Evolutionary conservation across 2,329 filamentous ascomycete species (phyloP).

Genomic region (Aspergillus neotritici): DNA sequence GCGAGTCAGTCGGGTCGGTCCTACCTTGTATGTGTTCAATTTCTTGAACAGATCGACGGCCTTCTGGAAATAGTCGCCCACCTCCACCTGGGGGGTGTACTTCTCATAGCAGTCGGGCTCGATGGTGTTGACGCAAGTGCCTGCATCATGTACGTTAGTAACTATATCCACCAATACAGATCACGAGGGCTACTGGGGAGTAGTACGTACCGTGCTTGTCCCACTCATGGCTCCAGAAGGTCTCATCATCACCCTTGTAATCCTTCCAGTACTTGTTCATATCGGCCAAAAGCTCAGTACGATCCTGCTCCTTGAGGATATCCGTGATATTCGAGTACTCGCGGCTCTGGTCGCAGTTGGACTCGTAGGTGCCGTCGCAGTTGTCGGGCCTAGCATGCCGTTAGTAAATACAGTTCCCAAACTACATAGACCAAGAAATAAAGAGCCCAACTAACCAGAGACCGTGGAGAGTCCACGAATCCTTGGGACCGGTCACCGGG

Average conservation of each 20-base stretch:
- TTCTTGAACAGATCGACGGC: constrained; percentile 52
- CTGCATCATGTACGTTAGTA: constrained; percentile 2
- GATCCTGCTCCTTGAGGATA: constrained; percentile 49
- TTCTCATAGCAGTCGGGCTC: constrained; percentile 58
- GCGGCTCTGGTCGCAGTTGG: constrained; percentile 51
- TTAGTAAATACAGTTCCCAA: background rate
- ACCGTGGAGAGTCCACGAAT: constrained; percentile 56
- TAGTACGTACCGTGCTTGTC: constrained; percentile 54
- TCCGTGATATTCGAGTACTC: constrained; percentile 53
- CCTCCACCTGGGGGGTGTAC: constrained; percentile 51
- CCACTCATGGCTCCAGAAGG: constrained; percentile 67
- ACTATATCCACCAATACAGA: too few species aligned
- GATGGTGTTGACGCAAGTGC: constrained; percentile 66
- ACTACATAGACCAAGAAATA: background rate
- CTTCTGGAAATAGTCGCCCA: constrained; percentile 53
- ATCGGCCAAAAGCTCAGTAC: constrained; percentile 48
- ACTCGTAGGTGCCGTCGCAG: constrained; percentile 55
- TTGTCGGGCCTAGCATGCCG: constrained; percentile 39
- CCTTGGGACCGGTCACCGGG: constrained; percentile 49
- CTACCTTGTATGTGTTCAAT: constrained; percentile 50
- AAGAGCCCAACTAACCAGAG: constrained; percentile 40
- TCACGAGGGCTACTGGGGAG: too few species aligned
- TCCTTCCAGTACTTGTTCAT: constrained; percentile 60
- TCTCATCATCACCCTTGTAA: constrained; percentile 49
- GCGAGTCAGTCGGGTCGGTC: constrained; percentile 1